phyloP scores from a whole-genome alignment of 2,329 filamentous ascomycete genomes.

The Pseudogymnoascus sp. region DNA sequence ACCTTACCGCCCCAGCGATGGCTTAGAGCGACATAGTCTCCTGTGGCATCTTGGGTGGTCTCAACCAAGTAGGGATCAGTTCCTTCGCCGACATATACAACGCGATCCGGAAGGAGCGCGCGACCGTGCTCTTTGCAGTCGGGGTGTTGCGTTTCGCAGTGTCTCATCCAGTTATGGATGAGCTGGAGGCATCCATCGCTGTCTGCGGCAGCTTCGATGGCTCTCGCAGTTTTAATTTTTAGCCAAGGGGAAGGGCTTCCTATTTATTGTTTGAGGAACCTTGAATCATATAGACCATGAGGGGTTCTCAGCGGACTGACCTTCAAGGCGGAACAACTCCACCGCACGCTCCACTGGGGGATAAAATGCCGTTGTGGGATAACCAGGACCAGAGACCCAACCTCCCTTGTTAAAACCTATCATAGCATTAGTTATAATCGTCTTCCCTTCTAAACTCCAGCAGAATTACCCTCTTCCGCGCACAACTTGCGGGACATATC shows the following conservation, averaged over 20 bases:
- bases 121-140: background rate
- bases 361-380: background rate
- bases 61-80: background rate
- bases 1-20: slow-evolving; percentile 25
- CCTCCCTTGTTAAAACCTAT: background rate
- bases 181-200: background rate
- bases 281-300: background rate
- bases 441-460: background rate
- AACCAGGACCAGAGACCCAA: background rate
- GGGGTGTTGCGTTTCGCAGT: background rate
- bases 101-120: background rate
- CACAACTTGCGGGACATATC: slow-evolving; percentile 1
- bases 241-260: background rate
- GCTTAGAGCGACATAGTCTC: slow-evolving; percentile 21
- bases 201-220: background rate
- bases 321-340: background rate
- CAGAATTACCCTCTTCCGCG: background rate
- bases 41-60: background rate
- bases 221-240: background rate
- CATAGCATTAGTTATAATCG: background rate
- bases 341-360: background rate
- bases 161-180: background rate
- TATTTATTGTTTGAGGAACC: background rate
- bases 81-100: background rate
- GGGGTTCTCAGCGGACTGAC: background rate